Evolutionary conservation across 257 asterid species (phyloP).

Genomic region (Solanum sejunctum): DNA sequence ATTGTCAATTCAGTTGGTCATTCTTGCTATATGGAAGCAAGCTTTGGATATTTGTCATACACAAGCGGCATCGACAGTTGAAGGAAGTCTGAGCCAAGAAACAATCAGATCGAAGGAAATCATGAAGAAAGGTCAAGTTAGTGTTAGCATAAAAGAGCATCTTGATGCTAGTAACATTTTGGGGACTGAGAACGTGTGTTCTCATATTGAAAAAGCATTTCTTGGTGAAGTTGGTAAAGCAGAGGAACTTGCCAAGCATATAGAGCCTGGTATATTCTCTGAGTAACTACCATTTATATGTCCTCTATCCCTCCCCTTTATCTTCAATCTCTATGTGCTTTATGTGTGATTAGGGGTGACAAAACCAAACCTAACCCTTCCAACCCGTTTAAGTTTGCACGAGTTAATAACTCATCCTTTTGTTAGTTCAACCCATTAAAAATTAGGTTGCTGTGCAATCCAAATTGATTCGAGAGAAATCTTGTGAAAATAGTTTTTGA

Average conservation of each 20-base stretch:
- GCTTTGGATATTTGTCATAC: constrained; percentile 70
- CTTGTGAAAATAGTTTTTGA: no score
- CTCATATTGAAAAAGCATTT: constrained; percentile 55
- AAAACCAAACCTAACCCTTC: no score
- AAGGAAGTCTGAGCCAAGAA: constrained; percentile 46
- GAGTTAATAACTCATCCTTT: no score
- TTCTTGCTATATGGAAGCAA: constrained; percentile 94
- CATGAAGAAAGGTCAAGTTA: constrained; percentile 13
- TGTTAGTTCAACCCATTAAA: no score
- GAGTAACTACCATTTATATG: not conserved
- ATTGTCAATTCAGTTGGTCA: constrained; percentile 71
- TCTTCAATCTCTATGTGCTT: not conserved
- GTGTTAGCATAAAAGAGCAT: constrained; percentile 22
- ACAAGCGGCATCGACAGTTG: constrained; percentile 67
- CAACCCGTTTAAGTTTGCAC: no score
- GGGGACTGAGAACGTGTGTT: constrained; percentile 31
- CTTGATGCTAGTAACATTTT: constrained; percentile 18
- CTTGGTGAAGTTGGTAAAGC: constrained; percentile 72
- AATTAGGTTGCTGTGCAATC: no score
- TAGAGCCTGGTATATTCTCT: constrained; percentile 54
- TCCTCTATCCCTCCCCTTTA: not conserved
- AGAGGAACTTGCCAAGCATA: constrained; percentile 63
- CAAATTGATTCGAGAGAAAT: no score
- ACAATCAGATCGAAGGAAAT: constrained; percentile 26
- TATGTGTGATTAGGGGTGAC: not conserved